phyloP scores from a whole-genome alignment of 208 protist genomes.

The Leishmania braziliensis region DNA sequence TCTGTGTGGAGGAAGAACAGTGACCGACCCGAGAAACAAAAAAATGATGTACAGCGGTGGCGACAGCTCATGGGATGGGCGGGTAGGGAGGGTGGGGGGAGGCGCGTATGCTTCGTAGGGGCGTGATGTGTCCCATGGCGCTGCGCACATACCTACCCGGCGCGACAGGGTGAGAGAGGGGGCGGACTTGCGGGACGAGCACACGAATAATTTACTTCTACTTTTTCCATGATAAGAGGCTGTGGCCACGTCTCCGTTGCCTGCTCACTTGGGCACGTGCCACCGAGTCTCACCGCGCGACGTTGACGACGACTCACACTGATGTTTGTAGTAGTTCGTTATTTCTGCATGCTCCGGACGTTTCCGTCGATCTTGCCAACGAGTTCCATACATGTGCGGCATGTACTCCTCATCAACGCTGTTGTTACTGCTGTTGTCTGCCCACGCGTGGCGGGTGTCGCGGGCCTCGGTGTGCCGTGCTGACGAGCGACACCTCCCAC shows the following conservation, averaged over 20 bases:
- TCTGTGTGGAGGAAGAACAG: not conserved
- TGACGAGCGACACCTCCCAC: slow-evolving; percentile 17
- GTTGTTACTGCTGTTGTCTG: slow-evolving; percentile 41
- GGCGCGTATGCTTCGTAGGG: not conserved
- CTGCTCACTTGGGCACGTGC: slow-evolving; percentile 28
- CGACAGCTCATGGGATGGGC: not conserved
- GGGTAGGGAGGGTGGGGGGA: too few relatives aligned
- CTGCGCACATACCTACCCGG: not conserved
- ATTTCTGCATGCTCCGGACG: slow-evolving; percentile 72
- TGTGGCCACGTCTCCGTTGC: not conserved
- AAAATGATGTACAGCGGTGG: not conserved
- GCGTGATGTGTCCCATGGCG: too few relatives aligned
- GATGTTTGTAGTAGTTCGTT: slow-evolving; percentile 47
- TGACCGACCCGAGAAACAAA: not conserved
- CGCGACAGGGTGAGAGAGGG: not conserved
- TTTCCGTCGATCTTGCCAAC: slow-evolving; percentile 61
- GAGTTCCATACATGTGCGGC: slow-evolving; percentile 37
- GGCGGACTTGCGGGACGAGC: not conserved
- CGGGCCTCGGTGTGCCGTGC: slow-evolving; percentile 6
- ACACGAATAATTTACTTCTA: too few relatives aligned
- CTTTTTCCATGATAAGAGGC: not conserved
- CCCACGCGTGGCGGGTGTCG: slow-evolving; percentile 37
- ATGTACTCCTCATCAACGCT: slow-evolving; percentile 61
- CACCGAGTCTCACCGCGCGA: slow-evolving; percentile 8
- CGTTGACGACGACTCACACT: slow-evolving; percentile 15